phyloP scores from a whole-genome alignment of 495 filamentous ascomycete genomes.

The Entonaema liquescens region DNA sequence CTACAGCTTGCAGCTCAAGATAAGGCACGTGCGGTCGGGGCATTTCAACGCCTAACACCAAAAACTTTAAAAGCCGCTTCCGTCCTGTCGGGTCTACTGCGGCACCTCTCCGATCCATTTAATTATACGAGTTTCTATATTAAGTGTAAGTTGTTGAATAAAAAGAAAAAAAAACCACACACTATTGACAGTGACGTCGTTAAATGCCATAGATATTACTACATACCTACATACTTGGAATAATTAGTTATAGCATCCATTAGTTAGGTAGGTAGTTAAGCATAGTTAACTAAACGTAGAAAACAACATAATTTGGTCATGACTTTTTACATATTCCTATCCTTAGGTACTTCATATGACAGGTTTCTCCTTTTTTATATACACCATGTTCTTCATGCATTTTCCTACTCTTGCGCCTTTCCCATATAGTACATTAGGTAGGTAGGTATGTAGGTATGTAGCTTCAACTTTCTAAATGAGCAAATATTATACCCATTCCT shows the following conservation, averaged over 20 bases:
- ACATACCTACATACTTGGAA: too few relatives aligned
- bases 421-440: slow-evolving; percentile 6
- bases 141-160: neutral
- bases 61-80: slow-evolving; percentile 19
- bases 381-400: slow-evolving; percentile 5
- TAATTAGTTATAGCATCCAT: too few relatives aligned
- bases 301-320: neutral
- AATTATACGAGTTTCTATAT: neutral
- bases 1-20: slow-evolving; percentile 12
- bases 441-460: neutral
- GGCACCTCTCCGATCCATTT: neutral
- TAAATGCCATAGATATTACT: too few relatives aligned
- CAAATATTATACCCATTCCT: slow-evolving; percentile 81
- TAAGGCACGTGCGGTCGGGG: slow-evolving; percentile 33
- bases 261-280: too few relatives aligned
- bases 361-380: slow-evolving; percentile 2
- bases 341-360: neutral
- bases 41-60: slow-evolving; percentile 15
- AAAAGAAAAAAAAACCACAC: neutral
- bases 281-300: neutral
- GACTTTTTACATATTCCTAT: neutral
- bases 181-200: too few relatives aligned
- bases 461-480: neutral
- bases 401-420: slow-evolving; percentile 8
- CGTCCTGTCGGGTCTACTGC: slow-evolving; percentile 22